Percentiles rank a stretch among this genome's conserved stretches.
Evolutionary conservation across 202 grass and related monocot species (phyloP).

Genomic region (Setaria italica): DNA sequence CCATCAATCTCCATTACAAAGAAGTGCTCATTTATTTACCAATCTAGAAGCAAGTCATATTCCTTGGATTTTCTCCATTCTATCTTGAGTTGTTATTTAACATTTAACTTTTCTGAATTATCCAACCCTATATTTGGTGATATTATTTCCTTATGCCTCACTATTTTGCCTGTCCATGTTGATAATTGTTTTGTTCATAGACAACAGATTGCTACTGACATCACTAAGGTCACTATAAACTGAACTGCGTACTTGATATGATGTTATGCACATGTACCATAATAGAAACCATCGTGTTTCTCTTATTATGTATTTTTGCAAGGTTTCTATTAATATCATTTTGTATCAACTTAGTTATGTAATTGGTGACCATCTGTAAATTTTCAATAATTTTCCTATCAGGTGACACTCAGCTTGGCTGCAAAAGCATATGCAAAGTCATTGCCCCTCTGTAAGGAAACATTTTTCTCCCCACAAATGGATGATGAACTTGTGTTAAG

Average conservation of each 20-base stretch:
- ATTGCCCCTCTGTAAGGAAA: conserved; percentile 85
- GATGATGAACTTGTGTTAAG: conserved; percentile 78
- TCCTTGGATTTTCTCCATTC: not conserved
- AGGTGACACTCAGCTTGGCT: conserved; percentile 95
- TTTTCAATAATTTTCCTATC: conserved; percentile 24
- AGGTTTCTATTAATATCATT: not conserved
- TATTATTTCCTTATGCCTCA: not conserved
- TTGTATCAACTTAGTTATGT: conserved; percentile 10
- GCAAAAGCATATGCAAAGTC: conserved; percentile 95
- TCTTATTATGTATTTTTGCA: not conserved
- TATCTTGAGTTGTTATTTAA: not conserved
- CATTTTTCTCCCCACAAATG: conserved; percentile 92
- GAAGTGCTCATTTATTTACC: not conserved
- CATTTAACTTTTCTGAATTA: conserved; percentile 6
- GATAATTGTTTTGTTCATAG: not conserved
- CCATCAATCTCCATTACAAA: not conserved
- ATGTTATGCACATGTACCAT: not conserved
- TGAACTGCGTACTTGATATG: conserved; percentile 1
- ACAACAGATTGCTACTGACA: conserved; percentile 6
- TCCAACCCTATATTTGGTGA: not conserved
- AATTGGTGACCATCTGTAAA: not conserved
- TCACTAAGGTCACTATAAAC: not conserved
- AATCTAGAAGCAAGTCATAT: not conserved
- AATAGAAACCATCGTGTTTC: not conserved
- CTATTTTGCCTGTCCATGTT: not conserved